These are phyloP conservation scores for Penicillium hesseltinei DNA, from an alignment of 2,329 filamentous ascomycete genomes.

Conservation along the genomic window DNA sequence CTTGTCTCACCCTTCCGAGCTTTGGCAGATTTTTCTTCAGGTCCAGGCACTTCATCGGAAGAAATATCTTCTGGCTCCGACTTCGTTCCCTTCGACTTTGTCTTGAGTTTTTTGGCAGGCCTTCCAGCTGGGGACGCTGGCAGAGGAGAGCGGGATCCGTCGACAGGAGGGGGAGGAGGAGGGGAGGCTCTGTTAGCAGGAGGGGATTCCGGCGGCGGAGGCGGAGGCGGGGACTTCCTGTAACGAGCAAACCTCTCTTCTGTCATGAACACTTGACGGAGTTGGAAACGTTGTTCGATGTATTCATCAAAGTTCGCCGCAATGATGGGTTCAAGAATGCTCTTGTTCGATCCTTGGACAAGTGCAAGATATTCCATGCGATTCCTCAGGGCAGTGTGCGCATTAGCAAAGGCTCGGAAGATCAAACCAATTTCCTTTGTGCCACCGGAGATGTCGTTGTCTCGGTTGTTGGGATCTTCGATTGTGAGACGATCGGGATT, in stretches of 20 bases:
- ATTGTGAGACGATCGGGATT: slow-evolving; percentile 73
- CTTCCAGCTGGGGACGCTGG: not conserved
- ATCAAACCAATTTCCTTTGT: slow-evolving; percentile 70
- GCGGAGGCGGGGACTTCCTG: slow-evolving; percentile 26
- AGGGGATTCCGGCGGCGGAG: slow-evolving; percentile 8
- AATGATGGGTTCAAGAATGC: slow-evolving; percentile 70
- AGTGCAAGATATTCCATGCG: slow-evolving; percentile 50
- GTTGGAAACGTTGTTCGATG: slow-evolving; percentile 63
- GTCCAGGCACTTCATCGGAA: not conserved
- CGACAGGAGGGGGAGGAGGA: slow-evolving; percentile 12
- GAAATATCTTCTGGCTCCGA: slow-evolving; percentile 8
- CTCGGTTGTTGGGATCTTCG: slow-evolving; percentile 80
- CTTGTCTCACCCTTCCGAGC: slow-evolving; percentile 29
- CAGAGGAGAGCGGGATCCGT: not conserved
- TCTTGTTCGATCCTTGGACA: slow-evolving; percentile 34
- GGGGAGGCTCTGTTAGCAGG: slow-evolving; percentile 9
- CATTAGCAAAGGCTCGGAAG: slow-evolving; percentile 66
- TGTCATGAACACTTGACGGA: slow-evolving; percentile 54
- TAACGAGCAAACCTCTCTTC: slow-evolving; percentile 36
- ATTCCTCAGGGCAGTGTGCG: slow-evolving; percentile 56
- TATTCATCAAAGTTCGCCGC: slow-evolving; percentile 79
- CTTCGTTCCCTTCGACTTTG: not conserved
- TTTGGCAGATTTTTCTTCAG: slow-evolving; percentile 14
- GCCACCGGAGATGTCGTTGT: slow-evolving; percentile 88
- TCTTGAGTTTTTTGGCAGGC: not conserved